Evolutionary conservation across 768 basidiomycete genomes (phyloP).

Genomic region (Naganishia onofrii): DNA sequence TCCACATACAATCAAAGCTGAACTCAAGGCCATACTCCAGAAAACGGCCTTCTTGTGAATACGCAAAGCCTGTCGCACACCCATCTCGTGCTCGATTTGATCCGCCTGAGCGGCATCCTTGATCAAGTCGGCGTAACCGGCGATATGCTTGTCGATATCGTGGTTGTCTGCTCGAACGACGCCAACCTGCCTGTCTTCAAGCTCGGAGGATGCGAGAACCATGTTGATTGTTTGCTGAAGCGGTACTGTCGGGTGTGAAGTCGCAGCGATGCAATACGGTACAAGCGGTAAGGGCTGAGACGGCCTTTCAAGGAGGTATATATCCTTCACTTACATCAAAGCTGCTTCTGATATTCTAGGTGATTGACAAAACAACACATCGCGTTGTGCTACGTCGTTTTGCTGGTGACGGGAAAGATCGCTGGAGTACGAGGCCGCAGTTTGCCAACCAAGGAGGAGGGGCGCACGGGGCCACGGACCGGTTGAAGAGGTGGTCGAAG

Average conservation of each 20-base stretch:
- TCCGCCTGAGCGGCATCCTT: slow-evolving; percentile 47
- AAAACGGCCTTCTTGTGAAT: slow-evolving; percentile 47
- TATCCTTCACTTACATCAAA: background rate
- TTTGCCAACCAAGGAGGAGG: no score
- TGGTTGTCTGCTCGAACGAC: slow-evolving; percentile 16
- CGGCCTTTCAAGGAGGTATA: background rate
- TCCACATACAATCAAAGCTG: slow-evolving; percentile 29
- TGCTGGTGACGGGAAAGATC: no score
- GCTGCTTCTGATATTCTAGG: background rate
- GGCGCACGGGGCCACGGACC: no score
- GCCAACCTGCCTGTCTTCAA: slow-evolving; percentile 1
- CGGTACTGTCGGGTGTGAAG: no score
- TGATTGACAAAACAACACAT: no score
- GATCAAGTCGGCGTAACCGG: slow-evolving; percentile 40
- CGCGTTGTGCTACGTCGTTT: no score
- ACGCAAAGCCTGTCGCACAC: slow-evolving; percentile 41
- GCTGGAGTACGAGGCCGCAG: no score
- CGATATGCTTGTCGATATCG: slow-evolving; percentile 21
- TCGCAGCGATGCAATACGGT: no score
- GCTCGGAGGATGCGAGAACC: background rate
- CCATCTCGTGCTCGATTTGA: slow-evolving; percentile 43
- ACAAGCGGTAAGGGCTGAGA: background rate
- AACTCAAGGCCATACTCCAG: slow-evolving; percentile 38
- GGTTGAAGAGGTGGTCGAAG: no score
- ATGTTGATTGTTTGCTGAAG: background rate